phyloP scores from a whole-genome alignment of 441 rosid genomes.

The Erodium moschatum region DNA sequence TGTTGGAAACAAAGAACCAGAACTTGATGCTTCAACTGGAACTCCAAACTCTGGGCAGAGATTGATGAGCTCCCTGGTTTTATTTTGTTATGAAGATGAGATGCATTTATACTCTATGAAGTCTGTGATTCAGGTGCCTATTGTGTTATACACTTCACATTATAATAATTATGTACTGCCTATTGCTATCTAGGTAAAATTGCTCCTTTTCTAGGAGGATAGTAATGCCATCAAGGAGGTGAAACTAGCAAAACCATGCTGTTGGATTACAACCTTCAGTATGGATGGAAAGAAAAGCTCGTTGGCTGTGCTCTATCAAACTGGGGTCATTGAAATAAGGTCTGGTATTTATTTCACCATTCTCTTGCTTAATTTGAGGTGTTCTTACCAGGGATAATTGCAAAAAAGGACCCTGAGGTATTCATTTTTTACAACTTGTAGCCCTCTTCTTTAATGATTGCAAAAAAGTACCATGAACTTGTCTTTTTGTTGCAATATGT shows the following conservation, averaged over 20 bases:
- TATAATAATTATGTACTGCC: constrained; percentile 19
- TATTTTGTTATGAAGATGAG: constrained; percentile 58
- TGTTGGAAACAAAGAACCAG: constrained; percentile 32
- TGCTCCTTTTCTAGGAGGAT: constrained; percentile 45
- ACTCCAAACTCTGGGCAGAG: constrained; percentile 28
- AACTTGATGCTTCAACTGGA: constrained; percentile 30
- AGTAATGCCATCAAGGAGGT: constrained; percentile 34
- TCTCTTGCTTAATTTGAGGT: constrained; percentile 12
- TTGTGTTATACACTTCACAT: constrained; percentile 18
- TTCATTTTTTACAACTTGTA: no score
- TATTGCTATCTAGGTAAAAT: constrained; percentile 22
- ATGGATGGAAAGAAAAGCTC: constrained; percentile 47
- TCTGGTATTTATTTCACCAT: constrained; percentile 20
- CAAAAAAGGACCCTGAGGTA: no score
- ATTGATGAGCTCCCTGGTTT: constrained; percentile 28
- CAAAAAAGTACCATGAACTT: no score
- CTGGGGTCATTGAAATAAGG: constrained; percentile 77
- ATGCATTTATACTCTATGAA: constrained; percentile 45
- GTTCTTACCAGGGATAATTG: neutral
- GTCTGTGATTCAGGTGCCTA: constrained; percentile 50
- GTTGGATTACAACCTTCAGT: constrained; percentile 59
- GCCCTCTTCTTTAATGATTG: no score
- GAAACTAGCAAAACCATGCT: constrained; percentile 50
- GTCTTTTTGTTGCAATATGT: no score
- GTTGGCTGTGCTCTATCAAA: constrained; percentile 54